Evolutionary conservation across 257 asterid genomes (phyloP), one percentile per base, ranked within the genome.

Genomic region (Prunella vulgaris): DNA sequence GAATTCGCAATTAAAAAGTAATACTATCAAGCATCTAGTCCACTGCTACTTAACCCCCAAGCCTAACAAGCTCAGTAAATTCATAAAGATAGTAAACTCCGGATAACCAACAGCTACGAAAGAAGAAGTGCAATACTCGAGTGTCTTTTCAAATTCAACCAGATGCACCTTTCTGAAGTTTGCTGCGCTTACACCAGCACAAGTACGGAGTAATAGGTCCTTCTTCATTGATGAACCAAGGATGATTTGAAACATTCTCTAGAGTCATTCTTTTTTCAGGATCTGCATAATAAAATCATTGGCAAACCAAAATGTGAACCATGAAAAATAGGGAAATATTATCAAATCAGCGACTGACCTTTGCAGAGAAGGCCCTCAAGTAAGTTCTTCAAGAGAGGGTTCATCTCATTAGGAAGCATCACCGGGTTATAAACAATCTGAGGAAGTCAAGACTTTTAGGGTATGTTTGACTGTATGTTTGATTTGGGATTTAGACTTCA

Each of bases 331-430:
- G 56, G n/a, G 17, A 28, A 58, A 51, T 60, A 27, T 20, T 0
- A 53, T 7, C 14, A 60, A 24, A 24, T 5, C 3, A 30, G 58
- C 68, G 69, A 52, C 84, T 2, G 40, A 90, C 99, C 98, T 94
- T 94, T 94, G 88, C 92, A 84, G 54, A 94, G 99, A 77, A 91
- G 96, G 64, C 99, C 97, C 78, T 91, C 89, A 3, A 91, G 78
- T 58, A 94, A 81, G 82, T 88, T 73, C 72, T 81, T 92, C 78
- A 94, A 85, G 60, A 85, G 82, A 42, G 90, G 97, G 83, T 83
- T 82, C 93, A 88, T 82, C 67, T 72, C 87, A 56, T 84, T 90
- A 30, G 98, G 98, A 66, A 87, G 88, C 72, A 48, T 10, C 81
- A 91, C n/a, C 0, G 90, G 81, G 79, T 88, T 75, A 64, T 88